Percentiles rank a stretch among this genome's conserved stretches.
phyloP scores from a whole-genome alignment of 805 yeast species.

The Suhomyces kilbournensis region DNA sequence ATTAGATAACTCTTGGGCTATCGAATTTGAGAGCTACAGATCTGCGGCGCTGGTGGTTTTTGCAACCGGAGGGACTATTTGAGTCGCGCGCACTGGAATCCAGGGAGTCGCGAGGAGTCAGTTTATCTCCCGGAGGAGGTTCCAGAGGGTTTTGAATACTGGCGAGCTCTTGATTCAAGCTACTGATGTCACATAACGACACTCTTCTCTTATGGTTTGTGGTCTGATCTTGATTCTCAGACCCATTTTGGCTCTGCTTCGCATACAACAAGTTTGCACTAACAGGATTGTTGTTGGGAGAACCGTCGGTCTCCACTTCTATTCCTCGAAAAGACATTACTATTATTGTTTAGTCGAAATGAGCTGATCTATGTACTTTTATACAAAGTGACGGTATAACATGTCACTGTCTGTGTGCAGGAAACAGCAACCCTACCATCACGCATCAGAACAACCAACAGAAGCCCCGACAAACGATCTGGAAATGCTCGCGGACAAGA shows the following conservation, averaged over 20 bases:
- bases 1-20: slow-evolving; percentile 22
- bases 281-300: slow-evolving; percentile 1
- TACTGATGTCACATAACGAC: slow-evolving; percentile 8
- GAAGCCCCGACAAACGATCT: no score
- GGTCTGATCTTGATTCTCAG: not conserved
- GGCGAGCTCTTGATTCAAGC: slow-evolving; percentile 4
- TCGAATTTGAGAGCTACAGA: slow-evolving; percentile 48
- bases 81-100: not conserved
- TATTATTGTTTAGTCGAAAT: not conserved
- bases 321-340: not conserved
- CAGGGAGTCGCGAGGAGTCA: not conserved
- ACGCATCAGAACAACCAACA: not conserved
- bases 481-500: no score
- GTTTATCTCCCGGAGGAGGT: not conserved
- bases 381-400: not conserved
- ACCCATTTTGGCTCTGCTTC: not conserved
- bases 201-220: not conserved
- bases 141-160: not conserved
- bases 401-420: not conserved
- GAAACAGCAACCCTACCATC: not conserved
- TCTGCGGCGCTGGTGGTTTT: slow-evolving; percentile 42
- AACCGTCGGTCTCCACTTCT: not conserved
- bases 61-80: not conserved
- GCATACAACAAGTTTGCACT: slow-evolving; percentile 6
- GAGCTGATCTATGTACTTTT: not conserved